These are phyloP conservation scores for Phialocephala sp. DNA, from an alignment of 2,329 filamentous ascomycete genomes.

Conservation along the genomic window DNA sequence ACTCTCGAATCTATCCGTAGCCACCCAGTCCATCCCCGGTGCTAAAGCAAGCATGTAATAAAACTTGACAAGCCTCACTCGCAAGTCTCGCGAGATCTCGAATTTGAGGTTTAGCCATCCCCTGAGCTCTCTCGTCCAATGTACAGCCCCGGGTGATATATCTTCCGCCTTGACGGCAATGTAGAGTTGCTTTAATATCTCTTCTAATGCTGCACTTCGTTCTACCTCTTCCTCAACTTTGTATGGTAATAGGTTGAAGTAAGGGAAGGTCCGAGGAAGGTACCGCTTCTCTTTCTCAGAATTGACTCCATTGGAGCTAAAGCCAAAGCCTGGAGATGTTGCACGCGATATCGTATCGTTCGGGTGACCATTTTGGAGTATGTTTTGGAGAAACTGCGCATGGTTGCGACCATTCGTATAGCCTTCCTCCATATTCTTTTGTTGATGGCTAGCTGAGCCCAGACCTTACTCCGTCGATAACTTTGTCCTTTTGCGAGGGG, in stretches of 20 bases:
- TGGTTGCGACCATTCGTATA: slow-evolving; percentile 40
- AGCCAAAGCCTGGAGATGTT: slow-evolving; percentile 77
- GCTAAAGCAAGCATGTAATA: slow-evolving; percentile 95
- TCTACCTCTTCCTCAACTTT: slow-evolving; percentile 79
- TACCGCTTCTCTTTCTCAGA: slow-evolving; percentile 66
- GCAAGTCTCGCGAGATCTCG: slow-evolving; percentile 84
- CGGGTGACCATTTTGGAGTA: slow-evolving; percentile 34
- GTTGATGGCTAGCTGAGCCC: slow-evolving; percentile 9
- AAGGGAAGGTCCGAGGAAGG: slow-evolving; percentile 89
- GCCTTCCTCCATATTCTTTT: slow-evolving; percentile 39
- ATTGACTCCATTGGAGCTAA: slow-evolving; percentile 53
- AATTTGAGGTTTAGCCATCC: slow-evolving; percentile 98
- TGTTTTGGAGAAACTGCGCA: slow-evolving; percentile 37
- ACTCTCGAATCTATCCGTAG: slow-evolving; percentile 89
- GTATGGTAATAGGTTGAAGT: slow-evolving; percentile 90
- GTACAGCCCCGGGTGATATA: slow-evolving; percentile 89
- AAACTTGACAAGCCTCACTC: slow-evolving; percentile 83
- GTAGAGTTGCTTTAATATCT: slow-evolving; percentile 93
- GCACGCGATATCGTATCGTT: slow-evolving; percentile 80
- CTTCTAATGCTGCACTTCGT: slow-evolving; percentile 78
- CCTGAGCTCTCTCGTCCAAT: slow-evolving; percentile 96
- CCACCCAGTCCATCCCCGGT: slow-evolving; percentile 81
- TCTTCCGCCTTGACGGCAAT: slow-evolving; percentile 91
- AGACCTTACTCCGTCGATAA: slow-evolving; percentile 16
- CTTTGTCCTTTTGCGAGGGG: slow-evolving; percentile 26